Conservation (phyloP, 1,284 basidiomycete genomes). For the Malassezia dermatis region DNA sequence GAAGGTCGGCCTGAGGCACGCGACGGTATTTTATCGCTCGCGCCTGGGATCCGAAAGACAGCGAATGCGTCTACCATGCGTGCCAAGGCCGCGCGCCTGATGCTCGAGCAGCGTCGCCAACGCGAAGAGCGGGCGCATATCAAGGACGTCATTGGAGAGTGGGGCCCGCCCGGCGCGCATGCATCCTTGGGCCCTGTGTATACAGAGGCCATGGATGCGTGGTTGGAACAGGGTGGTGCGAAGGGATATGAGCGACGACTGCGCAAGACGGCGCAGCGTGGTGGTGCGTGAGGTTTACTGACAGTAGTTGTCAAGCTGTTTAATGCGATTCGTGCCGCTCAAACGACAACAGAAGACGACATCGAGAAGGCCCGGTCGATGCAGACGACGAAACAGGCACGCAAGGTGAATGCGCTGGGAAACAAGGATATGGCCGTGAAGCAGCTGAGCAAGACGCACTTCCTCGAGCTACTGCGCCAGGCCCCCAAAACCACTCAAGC, state of each 20-base stretch:
- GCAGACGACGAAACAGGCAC: constrained; percentile 13
- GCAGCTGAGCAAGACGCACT: constrained; percentile 43
- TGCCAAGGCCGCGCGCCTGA: constrained; percentile 39
- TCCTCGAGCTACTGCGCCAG: constrained; percentile 31
- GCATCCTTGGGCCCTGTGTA: constrained; percentile 8
- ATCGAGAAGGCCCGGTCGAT: constrained; percentile 25
- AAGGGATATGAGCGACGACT: constrained; percentile 37
- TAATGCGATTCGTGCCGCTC: constrained; percentile 45
- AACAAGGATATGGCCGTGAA: constrained; percentile 22
- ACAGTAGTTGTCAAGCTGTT: constrained; percentile 41
- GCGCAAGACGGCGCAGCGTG: constrained; percentile 43
- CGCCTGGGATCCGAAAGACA: constrained; percentile 35
- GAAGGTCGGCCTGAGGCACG: constrained; percentile 6
- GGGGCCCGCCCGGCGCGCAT: constrained; percentile 39
- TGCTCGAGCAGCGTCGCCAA: constrained; percentile 31
- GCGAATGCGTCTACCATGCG: constrained; percentile 31
- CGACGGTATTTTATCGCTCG: constrained; percentile 36
- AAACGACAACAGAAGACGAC: constrained; percentile 35
- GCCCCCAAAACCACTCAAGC: background rate
- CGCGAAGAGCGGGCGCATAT: constrained; percentile 38
- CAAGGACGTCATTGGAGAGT: constrained; percentile 43
- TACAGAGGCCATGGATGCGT: constrained; percentile 12
- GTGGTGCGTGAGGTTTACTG: constrained; percentile 16
- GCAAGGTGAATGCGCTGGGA: constrained; percentile 27
- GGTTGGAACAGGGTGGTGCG: constrained; percentile 29